phyloP scores from a whole-genome alignment of 148 eudicot species.

The Silene conica region DNA sequence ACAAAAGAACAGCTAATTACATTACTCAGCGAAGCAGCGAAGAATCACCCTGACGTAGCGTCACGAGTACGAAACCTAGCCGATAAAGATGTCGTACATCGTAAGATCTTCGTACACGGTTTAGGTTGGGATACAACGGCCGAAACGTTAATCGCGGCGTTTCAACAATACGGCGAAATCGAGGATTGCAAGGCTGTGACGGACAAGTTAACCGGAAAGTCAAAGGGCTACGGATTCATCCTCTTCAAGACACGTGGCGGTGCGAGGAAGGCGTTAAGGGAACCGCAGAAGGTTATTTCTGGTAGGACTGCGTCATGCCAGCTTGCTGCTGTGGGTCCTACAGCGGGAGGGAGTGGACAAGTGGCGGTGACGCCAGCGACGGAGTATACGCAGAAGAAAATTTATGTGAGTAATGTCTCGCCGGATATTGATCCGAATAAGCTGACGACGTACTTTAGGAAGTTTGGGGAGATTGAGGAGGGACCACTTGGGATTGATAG shows the following conservation, averaged over 20 bases:
- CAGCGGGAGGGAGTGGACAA: slow-evolving; percentile 20
- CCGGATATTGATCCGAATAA: slow-evolving; percentile 64
- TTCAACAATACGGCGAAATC: slow-evolving; percentile 64
- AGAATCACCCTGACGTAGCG: slow-evolving; percentile 41
- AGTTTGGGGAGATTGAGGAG: slow-evolving; percentile 91
- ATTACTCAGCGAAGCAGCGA: slow-evolving; percentile 57
- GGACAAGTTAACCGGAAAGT: slow-evolving; percentile 68
- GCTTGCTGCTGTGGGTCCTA: slow-evolving; percentile 84
- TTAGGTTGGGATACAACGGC: slow-evolving; percentile 83
- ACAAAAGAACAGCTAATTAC: slow-evolving; percentile 58
- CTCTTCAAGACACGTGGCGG: slow-evolving; percentile 62
- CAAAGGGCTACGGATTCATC: slow-evolving; percentile 86
- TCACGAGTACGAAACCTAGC: slow-evolving; percentile 46
- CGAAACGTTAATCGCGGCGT: slow-evolving; percentile 48
- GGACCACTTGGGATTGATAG: slow-evolving; percentile 91
- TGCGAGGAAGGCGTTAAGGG: slow-evolving; percentile 54
- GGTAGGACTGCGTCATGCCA: slow-evolving; percentile 73
- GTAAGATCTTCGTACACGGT: slow-evolving; percentile 93
- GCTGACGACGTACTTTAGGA: slow-evolving; percentile 47
- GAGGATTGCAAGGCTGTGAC: slow-evolving; percentile 82
- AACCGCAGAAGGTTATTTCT: slow-evolving; percentile 84
- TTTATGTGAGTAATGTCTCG: slow-evolving; percentile 80
- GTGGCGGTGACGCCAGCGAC: slow-evolving; percentile 16
- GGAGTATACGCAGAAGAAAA: slow-evolving; percentile 89
- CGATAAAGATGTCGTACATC: slow-evolving; percentile 64